Base-by-base conservation (phyloP, 805 yeast species). In the Metahyphopichia silvanorum region DNA sequence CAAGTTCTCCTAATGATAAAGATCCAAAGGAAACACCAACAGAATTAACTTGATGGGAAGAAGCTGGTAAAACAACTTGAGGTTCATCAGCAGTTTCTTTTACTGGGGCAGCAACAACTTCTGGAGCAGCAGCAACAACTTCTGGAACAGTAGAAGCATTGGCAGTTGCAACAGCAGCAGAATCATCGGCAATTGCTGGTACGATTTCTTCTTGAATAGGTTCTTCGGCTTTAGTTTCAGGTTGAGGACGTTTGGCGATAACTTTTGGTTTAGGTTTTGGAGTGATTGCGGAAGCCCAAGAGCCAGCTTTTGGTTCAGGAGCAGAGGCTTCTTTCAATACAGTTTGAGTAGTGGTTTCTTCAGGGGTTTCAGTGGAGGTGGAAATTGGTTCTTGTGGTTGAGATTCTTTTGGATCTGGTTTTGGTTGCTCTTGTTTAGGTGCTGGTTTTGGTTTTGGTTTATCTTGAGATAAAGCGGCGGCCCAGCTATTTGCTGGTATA, bases 141-240 rank as follows among this genome's bases (percentile, higher is more conserved):
- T 91, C 97, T n/a, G 65, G 57, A 13, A 35, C 35, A 32, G 36
- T 38, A 34, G 32, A 37, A 17, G 33, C 17, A 27, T 32, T 37
- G 13, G 23, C 31, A 15, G 29, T 13, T 10, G 32, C 20, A 25
- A 21, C 46, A 26, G 26, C 33, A 15, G 25, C 12, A 10, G 31
- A 24, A 84, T 91, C 52, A 82, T 85, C 48, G 82, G 65, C 52
- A 83, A 91, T 89, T 2, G 89, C 91, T 53, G 88, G 71, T 16
- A 54, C 74, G 44, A 82, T 89, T 9, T 54, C 67, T 30, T 39
- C 40, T 34, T 33, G 44, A 20, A 16, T 39, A 38, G 13, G 46
- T 39, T 32, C 47, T 34, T 26, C 37, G 40, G 33, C 44, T 43
- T 35, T 35, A 44, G 46, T 39, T 54, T 59, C 40, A 42, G 57